These are phyloP conservation scores for Mycena sp. DNA, from an alignment of 1,284 basidiomycete genomes.

Conservation along the genomic window DNA sequence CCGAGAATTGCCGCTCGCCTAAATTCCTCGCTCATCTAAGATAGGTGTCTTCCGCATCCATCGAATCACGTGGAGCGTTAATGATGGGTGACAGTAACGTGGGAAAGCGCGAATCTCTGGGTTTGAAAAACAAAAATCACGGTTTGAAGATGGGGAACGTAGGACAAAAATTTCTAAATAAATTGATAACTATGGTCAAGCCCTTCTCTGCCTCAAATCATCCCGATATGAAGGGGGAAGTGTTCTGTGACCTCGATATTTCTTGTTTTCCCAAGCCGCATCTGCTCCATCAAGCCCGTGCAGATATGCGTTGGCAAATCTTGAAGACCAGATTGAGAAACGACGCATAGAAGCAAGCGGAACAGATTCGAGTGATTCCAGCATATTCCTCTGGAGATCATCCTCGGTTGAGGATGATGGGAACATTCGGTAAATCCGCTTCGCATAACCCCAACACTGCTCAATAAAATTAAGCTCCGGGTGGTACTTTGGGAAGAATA, in stretches of 20 bases:
- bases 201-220: background rate
- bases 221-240: slow-evolving; percentile 2
- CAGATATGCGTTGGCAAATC: slow-evolving; percentile 7
- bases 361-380: background rate
- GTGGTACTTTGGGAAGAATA: slow-evolving; percentile 15
- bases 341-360: slow-evolving; percentile 5
- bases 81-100: no score
- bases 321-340: slow-evolving; percentile 11
- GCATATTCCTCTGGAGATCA: background rate
- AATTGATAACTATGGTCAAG: no score
- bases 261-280: slow-evolving; percentile 16
- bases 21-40: no score
- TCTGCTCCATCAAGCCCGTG: slow-evolving; percentile 10
- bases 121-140: no score
- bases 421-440: slow-evolving; percentile 1
- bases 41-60: no score
- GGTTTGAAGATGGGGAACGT: background rate
- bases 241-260: slow-evolving; percentile 10
- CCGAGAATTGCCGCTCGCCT: no score
- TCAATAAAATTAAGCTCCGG: background rate
- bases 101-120: no score
- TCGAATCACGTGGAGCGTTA: no score
- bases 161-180: background rate
- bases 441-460: slow-evolving; percentile 16
- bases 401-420: background rate